Conservation (phyloP, 2,329 filamentous ascomycete species). For the Parafenestella ontariensis region DNA sequence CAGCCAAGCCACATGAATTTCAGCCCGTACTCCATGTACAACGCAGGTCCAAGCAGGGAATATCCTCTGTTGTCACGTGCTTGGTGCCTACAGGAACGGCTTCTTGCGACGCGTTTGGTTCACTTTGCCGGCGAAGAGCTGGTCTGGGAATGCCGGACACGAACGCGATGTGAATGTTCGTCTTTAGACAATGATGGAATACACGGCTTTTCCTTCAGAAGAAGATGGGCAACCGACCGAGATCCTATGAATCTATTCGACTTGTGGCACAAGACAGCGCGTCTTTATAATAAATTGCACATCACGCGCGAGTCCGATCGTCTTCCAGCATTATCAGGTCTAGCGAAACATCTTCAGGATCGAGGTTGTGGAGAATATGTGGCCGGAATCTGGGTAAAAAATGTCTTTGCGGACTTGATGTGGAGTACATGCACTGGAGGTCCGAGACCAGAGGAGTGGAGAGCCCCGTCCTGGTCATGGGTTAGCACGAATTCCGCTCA, state of each 20-base stretch:
- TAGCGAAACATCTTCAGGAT: not conserved
- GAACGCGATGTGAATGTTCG: not conserved
- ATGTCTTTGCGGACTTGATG: not conserved
- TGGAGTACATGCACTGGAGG: not conserved
- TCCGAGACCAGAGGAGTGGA: not conserved
- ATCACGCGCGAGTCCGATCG: not conserved
- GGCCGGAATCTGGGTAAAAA: not conserved
- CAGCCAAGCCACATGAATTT: not conserved
- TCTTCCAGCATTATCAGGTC: not conserved
- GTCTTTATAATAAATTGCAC: not conserved
- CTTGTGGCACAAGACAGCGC: not conserved
- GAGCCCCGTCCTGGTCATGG: not conserved
- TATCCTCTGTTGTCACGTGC: conserved; percentile 8
- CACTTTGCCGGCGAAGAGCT: conserved; percentile 19
- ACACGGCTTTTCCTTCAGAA: not conserved
- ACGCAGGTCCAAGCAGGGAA: not conserved
- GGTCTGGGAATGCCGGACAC: conserved; percentile 17
- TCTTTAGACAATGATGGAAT: not conserved
- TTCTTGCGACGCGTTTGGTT: conserved; percentile 20
- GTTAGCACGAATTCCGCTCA: not conserved
- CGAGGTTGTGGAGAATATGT: not conserved
- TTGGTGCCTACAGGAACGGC: conserved; percentile 21
- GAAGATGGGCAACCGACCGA: not conserved
- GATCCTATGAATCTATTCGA: not conserved
- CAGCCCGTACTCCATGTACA: not conserved